Percentiles rank a stretch among this genome's conserved stretches.
Conservation (phyloP, 208 protist species). For the Polymyxa betae region DNA sequence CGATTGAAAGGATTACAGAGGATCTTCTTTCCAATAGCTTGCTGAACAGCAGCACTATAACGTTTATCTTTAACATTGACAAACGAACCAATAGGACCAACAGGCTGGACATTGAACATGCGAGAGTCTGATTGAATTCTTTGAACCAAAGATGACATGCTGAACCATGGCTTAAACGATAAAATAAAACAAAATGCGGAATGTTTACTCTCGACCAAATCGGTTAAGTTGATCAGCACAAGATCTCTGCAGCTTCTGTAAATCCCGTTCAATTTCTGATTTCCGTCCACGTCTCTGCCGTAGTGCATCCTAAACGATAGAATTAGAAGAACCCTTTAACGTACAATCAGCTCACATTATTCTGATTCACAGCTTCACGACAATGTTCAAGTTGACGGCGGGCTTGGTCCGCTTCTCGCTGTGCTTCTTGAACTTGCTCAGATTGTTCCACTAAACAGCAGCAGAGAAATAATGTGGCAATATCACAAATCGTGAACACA, state of each 20-base stretch:
- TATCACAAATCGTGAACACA: too few species aligned
- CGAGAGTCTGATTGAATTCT: not conserved
- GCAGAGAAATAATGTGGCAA: too few species aligned
- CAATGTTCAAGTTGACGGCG: too few species aligned
- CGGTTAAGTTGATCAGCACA: not conserved
- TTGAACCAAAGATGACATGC: not conserved
- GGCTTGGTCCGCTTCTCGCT: too few species aligned
- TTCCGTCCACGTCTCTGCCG: too few species aligned
- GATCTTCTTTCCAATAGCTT: not conserved
- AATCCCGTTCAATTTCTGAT: too few species aligned
- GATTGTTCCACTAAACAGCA: too few species aligned
- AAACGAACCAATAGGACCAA: not conserved
- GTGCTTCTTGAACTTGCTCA: too few species aligned
- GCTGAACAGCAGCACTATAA: not conserved
- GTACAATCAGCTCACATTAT: too few species aligned
- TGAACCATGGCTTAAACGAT: not conserved
- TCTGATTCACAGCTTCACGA: too few species aligned
- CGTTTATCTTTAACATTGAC: not conserved
- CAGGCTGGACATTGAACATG: not conserved
- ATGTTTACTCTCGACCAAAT: not conserved
- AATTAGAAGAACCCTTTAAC: too few species aligned
- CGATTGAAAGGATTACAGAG: not conserved
- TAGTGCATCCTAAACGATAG: too few species aligned
- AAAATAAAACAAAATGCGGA: not conserved
- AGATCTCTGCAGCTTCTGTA: not conserved